phyloP scores from a whole-genome alignment of 768 basidiomycete species.

The Gyrodon lividus region DNA sequence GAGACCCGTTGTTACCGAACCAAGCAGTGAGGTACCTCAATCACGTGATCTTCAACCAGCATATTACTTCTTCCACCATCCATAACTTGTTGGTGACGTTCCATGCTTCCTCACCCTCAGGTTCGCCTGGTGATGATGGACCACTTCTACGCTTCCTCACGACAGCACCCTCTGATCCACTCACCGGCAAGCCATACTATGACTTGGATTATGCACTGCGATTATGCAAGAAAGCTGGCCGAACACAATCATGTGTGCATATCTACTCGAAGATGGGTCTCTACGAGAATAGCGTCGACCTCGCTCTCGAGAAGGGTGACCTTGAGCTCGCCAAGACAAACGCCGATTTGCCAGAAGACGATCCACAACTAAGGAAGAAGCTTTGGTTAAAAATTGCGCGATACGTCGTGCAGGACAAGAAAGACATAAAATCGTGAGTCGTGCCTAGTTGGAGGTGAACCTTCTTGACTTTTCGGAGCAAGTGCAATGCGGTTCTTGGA shows the following conservation, averaged over 20 bases:
- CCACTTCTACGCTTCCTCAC: slow-evolving; percentile 81
- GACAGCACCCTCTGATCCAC: slow-evolving; percentile 75
- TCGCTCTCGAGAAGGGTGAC: slow-evolving; percentile 93
- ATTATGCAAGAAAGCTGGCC: slow-evolving; percentile 78
- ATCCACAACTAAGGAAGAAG: slow-evolving; percentile 83
- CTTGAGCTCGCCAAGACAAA: slow-evolving; percentile 93
- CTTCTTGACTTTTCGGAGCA: slow-evolving; percentile 4
- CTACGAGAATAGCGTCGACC: slow-evolving; percentile 94
- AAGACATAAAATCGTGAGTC: slow-evolving; percentile 95
- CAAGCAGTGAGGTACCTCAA: slow-evolving; percentile 90
- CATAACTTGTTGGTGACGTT: slow-evolving; percentile 95
- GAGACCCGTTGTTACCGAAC: slow-evolving; percentile 72
- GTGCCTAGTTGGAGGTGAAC: not conserved
- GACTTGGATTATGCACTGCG: slow-evolving; percentile 96
- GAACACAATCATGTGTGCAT: slow-evolving; percentile 88
- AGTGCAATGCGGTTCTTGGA: slow-evolving; percentile 98
- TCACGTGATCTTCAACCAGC: slow-evolving; percentile 77
- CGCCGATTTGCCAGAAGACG: slow-evolving; percentile 93
- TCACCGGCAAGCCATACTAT: slow-evolving; percentile 87
- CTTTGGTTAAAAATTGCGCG: slow-evolving; percentile 99
- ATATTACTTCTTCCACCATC: slow-evolving; percentile 79
- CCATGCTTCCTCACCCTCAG: slow-evolving; percentile 55
- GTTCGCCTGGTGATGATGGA: slow-evolving; percentile 63
- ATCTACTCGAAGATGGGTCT: slow-evolving; percentile 98
- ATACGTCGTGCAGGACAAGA: slow-evolving; percentile 96